Base-by-base conservation (phyloP, 148 eudicot species). In the Chenopodium suecicum region DNA sequence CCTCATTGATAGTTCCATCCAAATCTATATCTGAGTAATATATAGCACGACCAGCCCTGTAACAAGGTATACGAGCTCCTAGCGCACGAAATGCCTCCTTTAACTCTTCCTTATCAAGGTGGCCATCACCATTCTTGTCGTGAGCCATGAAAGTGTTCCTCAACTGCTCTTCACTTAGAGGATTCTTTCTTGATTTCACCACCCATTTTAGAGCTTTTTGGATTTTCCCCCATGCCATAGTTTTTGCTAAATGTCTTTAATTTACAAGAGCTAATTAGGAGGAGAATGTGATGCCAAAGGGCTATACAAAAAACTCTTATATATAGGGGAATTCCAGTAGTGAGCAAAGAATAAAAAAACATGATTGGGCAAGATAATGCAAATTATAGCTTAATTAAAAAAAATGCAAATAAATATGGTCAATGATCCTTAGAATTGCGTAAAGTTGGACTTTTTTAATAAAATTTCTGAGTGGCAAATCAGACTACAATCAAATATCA, bases 21-120 rank as follows among this genome's bases (percentile, higher is more conserved):
- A 75, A 46, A 25, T 88, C 88, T 76, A 86, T 79, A 75, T 88
- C 90, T 9, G 84, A 77, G 71, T 83, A 78, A 70, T 80, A 73
- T 50, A 86, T 77, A 69, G 88, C 90, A 0, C 80, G 82, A 32
- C 70, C 84, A 22, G 90, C 90, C 52, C 90, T 69, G 34, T 79
- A 86, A 54, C 64, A 71, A 2, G 90, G 90, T 20, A 76, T 19
- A 65, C 70, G 67, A 17, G 90, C 71, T 25, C 90, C 90, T 0
- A 86, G 80, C 41, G 48, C 27, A 10, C 85, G 27, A 71, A 88
- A 88, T 2, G 90, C 90, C 41, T 76, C 79, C 85, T 78, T 81
- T 22, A 88, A 75, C 82, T 88, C 90, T 52, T 86, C 82, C 78
- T 68, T 88, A 83, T 84, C 82, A 17, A 88, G 90, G 73, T 72